These are phyloP conservation scores for Thermoascus crustaceus DNA, from an alignment of 2,329 filamentous ascomycete genomes.

Conservation along the genomic window DNA sequence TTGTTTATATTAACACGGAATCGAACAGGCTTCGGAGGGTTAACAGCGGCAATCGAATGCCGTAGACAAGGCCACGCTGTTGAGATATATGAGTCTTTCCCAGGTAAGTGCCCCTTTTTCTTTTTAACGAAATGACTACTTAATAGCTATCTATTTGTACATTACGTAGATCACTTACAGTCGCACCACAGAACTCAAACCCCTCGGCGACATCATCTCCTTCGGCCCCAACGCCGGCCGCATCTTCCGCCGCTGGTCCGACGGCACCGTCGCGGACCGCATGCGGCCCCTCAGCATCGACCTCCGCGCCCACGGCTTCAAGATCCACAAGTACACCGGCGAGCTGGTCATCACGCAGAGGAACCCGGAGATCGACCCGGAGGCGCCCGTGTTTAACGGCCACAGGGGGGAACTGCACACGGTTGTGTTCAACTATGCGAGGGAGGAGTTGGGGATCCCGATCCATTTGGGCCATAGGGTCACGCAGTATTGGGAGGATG, in stretches of 20 bases:
- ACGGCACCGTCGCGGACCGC: constrained; percentile 40
- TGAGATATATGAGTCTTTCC: constrained; percentile 51
- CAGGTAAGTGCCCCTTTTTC: too few species aligned
- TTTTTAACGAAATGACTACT: too few species aligned
- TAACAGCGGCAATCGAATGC: constrained; percentile 57
- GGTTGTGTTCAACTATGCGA: constrained; percentile 51
- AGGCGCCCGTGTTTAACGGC: constrained; percentile 51
- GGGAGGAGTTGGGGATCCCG: constrained; percentile 46
- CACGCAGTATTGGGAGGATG: constrained; percentile 48
- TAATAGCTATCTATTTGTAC: too few species aligned
- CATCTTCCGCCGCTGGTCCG: constrained; percentile 52
- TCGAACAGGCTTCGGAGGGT: constrained; percentile 52
- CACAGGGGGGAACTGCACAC: constrained; percentile 54
- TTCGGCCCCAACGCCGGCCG: constrained; percentile 54
- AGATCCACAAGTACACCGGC: constrained; percentile 55
- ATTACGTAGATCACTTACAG: too few species aligned
- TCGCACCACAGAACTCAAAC: constrained; percentile 46
- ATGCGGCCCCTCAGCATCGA: constrained; percentile 48
- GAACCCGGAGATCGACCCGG: constrained; percentile 36
- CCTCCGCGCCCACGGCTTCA: constrained; percentile 48
- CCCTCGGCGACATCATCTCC: constrained; percentile 55
- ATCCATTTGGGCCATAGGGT: constrained; percentile 48
- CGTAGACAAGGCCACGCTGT: constrained; percentile 53
- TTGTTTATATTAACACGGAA: too few species aligned
- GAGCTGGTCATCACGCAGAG: constrained; percentile 53